Evolutionary conservation across 352 stramenopile genomes (phyloP), one percentile per base, ranked within the genome.

Genomic region (Phytopythium litorale): DNA sequence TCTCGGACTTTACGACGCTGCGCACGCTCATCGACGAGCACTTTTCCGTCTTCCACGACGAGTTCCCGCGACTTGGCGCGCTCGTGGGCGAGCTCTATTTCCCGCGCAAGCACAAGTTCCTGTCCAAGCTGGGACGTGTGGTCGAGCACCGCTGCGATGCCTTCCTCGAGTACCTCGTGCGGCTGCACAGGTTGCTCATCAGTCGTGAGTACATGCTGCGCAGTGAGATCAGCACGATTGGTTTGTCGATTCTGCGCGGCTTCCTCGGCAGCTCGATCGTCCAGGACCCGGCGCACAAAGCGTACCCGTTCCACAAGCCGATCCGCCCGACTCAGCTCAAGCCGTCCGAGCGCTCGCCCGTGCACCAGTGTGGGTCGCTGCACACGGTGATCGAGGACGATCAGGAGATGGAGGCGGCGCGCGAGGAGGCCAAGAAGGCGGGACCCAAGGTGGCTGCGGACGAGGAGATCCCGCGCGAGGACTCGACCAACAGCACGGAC

Each of bases 141-240:
- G 66, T 88, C 30, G 77, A 88, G 56, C 78, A 88, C 48, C 80
- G 78, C 28, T 83, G 79, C 51, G 70, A 87, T 28, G 73, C 75
- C 15, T 91, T 91, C 50, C 75, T 90, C 25, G 73, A 85, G 48
- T 89, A 84, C 56, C 71, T 89, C 42, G 71, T 87, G 61, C 76
- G 67, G 2, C 62, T 88, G 21, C 82, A 91, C 56, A 72, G 75
- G 16, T 63, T 91, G n/a, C 57, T 91, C 25, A 80, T 89, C 63
- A 80, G 80, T 56, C 76, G 81, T 48, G 74, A 71, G 54, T 89
- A 91, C 60, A 42, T 87, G 18, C 51, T 66, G 19, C 76, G 75
- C 18, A 71, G 72, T 16, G 80, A 91, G 49, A 76, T 91, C 56
- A 84, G 76, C 49, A 71, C 75, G 28, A 75, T 87, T 15, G 81